Evolutionary conservation across 2,329 filamentous ascomycete genomes (phyloP).

Genomic region (Trichophyton schoenleinii): DNA sequence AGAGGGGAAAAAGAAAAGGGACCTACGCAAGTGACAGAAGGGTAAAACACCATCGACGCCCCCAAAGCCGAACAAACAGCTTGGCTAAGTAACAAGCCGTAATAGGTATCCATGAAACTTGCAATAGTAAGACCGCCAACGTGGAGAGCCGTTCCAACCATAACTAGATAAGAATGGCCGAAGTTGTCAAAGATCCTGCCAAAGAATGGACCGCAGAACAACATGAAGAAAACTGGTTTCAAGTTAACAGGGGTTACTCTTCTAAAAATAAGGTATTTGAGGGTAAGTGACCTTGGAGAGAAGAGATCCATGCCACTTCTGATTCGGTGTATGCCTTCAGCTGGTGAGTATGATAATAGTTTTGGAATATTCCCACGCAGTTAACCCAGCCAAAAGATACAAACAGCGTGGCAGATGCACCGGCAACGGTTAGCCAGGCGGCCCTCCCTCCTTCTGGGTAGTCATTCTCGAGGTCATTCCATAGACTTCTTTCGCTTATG

Average conservation of each 20-base stretch:
- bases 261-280: not conserved
- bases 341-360: constrained; percentile 44
- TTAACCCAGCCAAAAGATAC: constrained; percentile 41
- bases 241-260: not conserved
- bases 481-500: not conserved
- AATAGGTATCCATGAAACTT: constrained; percentile 43
- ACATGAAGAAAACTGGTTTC: not conserved
- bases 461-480: not conserved
- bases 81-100: constrained; percentile 36
- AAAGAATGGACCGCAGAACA: constrained; percentile 41
- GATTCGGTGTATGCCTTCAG: constrained; percentile 40
- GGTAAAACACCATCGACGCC: constrained; percentile 39
- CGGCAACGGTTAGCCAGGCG: constrained; percentile 37
- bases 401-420: constrained; percentile 37
- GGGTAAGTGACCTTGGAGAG: constrained; percentile 15
- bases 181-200: constrained; percentile 52
- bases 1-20: constrained; percentile 35
- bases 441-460: not conserved
- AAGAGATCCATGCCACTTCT: constrained; percentile 48
- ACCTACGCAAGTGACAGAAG: constrained; percentile 25
- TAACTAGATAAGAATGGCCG: constrained; percentile 44
- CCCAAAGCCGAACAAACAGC: constrained; percentile 41
- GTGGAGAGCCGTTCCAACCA: constrained; percentile 40
- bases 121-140: constrained; percentile 55
- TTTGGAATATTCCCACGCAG: constrained; percentile 44